Evolutionary conservation across 805 yeast species (phyloP).

Genomic region (Lipomyces starkeyi): DNA sequence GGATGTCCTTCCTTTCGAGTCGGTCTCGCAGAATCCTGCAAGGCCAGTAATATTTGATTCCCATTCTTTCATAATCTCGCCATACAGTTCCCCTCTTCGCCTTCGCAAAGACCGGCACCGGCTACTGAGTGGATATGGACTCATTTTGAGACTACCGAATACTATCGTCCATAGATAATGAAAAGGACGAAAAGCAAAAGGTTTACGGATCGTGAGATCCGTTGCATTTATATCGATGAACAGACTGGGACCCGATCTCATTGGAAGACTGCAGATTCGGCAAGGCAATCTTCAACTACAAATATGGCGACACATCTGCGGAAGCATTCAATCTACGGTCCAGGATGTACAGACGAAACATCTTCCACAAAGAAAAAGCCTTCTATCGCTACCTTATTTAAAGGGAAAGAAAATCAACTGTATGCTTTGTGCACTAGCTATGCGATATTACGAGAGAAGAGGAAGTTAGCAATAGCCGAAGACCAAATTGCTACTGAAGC

Average conservation of each 20-base stretch:
- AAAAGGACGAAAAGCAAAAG: neutral
- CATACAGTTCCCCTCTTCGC: neutral
- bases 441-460: no score
- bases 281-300: slow-evolving; percentile 4
- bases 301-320: slow-evolving; percentile 3
- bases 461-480: no score
- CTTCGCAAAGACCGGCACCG: neutral
- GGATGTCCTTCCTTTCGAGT: neutral
- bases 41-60: neutral
- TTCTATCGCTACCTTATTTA: neutral
- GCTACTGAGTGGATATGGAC: slow-evolving; percentile 4
- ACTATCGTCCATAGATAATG: neutral
- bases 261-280: slow-evolving; percentile 2
- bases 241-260: slow-evolving; percentile 1
- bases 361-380: neutral
- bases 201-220: neutral
- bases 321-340: neutral
- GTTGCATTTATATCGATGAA: slow-evolving; percentile 7
- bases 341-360: neutral
- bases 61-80: neutral
- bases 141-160: neutral
- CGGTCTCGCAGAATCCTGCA: neutral
- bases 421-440: no score
- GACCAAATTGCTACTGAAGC: no score
- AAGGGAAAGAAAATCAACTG: no score